A percentile compares a stretch with the other conserved stretches of the same genome.
Conservation (phyloP, 768 basidiomycete genomes). For the Suillus clintonianus region DNA sequence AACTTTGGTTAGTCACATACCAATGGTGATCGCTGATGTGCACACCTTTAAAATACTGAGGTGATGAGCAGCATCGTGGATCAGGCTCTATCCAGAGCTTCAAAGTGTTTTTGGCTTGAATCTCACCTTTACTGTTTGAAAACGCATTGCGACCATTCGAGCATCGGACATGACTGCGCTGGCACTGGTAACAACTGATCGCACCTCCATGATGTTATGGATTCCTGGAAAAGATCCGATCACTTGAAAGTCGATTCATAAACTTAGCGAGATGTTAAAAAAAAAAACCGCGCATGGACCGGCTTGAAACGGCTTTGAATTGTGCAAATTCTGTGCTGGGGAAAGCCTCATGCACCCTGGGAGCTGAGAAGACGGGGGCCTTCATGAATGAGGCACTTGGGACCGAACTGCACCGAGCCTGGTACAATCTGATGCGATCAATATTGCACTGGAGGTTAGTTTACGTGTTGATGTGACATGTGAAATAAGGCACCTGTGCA, state of each 20-base stretch:
- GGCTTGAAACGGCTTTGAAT: background rate
- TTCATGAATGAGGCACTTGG: background rate
- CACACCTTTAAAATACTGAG: background rate
- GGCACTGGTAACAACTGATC: background rate
- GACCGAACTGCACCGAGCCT: background rate
- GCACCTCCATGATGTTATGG: background rate
- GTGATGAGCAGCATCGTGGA: background rate
- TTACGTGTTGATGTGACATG: constrained; percentile 1
- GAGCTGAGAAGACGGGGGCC: background rate
- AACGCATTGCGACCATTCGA: background rate
- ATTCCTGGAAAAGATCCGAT: background rate
- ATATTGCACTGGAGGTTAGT: background rate
- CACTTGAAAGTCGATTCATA: background rate
- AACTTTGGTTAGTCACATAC: background rate
- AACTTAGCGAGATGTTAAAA: background rate
- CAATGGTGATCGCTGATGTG: background rate
- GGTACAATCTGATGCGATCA: background rate
- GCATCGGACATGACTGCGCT: background rate
- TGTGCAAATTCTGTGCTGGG: background rate
- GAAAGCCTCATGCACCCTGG: background rate
- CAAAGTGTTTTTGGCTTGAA: background rate
- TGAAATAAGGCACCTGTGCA: background rate
- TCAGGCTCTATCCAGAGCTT: background rate
- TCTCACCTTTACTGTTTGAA: background rate
- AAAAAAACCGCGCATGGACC: background rate